Base-by-base conservation (phyloP, 148 eudicot species). In the Fagopyrum homotropicum region DNA sequence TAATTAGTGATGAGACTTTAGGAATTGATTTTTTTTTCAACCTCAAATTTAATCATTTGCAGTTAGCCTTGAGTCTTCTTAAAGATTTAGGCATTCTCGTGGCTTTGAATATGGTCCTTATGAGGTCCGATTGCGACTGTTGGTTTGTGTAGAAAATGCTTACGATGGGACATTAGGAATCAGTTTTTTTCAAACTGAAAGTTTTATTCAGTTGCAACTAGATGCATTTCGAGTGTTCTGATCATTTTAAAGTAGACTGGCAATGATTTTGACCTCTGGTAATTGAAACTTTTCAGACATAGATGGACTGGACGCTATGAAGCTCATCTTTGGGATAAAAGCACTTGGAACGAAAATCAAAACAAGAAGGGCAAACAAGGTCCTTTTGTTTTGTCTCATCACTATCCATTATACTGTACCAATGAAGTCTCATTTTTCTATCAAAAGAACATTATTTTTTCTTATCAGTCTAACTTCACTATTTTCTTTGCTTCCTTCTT, bases 291-390 rank as follows among this genome's bases (percentile, higher is more conserved):
- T 35, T 35, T 66, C 79, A 95, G 99, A 89, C 99, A 95, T 89
- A 83, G 99, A 71, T 95, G 99, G 99, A 92, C 99, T 74, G 99
- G 99, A 76, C 96, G 99, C 45, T 95, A 95, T 82, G 99, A 95
- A 86, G 98, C 99, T 76, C 99, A 95, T 75, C 93, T 95, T 75
- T 95, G 99, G 99, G 99, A 95, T 83, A 95, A 95, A 80, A 92
- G 87, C 80, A 92, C 99, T 72, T 95, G 99, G 99, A 95, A 95
- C 77, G 97, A 89, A 79, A 95, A 92, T 82, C 99, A 95, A 75
- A 95, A 95, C 79, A 95, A 95, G 85, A 95, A 95, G 82, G 99
- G 99, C 49, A 95, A 95, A 80, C 99, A 91, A 91, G 98, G 97
- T 92, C 55, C 61, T 47, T 47, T 75, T 66, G 9, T 60, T 45